Evolutionary conservation across 129 eudicot species (phyloP).

Genomic region (Helichrysum umbraculigerum): DNA sequence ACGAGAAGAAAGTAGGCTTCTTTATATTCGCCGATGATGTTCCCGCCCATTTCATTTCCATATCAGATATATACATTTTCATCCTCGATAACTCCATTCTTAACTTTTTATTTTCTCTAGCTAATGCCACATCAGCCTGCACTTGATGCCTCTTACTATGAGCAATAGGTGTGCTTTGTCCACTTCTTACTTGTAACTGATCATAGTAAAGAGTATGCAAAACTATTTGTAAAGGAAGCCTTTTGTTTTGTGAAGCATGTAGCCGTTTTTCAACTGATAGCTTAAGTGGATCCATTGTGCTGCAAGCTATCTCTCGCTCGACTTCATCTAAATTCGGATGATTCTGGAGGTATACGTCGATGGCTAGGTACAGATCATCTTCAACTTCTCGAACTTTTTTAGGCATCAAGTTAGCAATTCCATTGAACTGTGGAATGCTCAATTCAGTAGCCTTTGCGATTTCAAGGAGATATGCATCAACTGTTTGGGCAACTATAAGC

Average conservation of each 20-base stretch:
- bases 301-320: conserved; percentile 80
- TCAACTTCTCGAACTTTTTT: conserved; percentile 65
- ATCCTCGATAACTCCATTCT: conserved; percentile 62
- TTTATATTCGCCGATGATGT: conserved; percentile 31
- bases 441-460: conserved; percentile 59
- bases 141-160: conserved; percentile 50
- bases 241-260: conserved; percentile 85
- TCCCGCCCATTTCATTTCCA: conserved; percentile 35
- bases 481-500: conserved; percentile 69
- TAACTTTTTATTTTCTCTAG: conserved; percentile 66
- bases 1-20: conserved; percentile 59
- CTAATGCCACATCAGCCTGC: conserved; percentile 59
- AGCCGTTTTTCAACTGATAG: conserved; percentile 71
- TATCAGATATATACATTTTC: conserved; percentile 69
- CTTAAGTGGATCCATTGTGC: conserved; percentile 73
- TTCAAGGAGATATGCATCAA: conserved; percentile 74
- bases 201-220: conserved; percentile 80
- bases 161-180: conserved; percentile 31
- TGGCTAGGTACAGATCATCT: conserved; percentile 88
- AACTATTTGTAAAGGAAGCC: conserved; percentile 71
- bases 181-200: conserved; percentile 68
- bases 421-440: conserved; percentile 75
- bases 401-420: conserved; percentile 76
- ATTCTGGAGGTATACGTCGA: conserved; percentile 75
- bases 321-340: conserved; percentile 85